Evolutionary conservation across 2,329 filamentous ascomycete species (phyloP), one percentile per base, ranked within the genome.

Genomic region (Botrytis aclada): DNA sequence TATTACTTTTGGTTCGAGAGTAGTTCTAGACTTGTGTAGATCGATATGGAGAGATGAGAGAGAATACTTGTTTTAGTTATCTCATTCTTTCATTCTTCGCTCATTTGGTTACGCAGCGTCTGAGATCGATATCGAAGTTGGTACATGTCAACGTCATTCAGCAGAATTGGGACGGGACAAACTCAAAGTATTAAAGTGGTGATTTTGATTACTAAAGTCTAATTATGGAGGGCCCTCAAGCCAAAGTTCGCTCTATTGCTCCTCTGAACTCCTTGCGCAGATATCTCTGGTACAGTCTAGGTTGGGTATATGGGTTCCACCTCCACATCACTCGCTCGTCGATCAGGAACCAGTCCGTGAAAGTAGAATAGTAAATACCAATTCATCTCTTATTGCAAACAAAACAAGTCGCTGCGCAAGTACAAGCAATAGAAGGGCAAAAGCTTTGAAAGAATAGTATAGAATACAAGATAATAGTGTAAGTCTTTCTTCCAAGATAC

Each of bases 381-480:
- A 61, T 41, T 4, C 51, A 47, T 25, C 41, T 25, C 22, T 60
- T 29, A 56, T 32, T 45, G 51, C 70, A 67, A 67, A 67, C 51
- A 69, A 72, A 72, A 69, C 45, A 67, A 51, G n/a, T 61, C 54
- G 70, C 70, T 60, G 63, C 37, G 70, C 70, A 72, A 18, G 54
- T 56, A 72, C 51, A 72, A 72, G 63, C 63, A 69, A 60, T 67
- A 51, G 70, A 47, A 51, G 51, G 43, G 54, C 51, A 67, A 51
- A 69, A 51, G 32, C 63, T 61, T 69, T 56, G 51, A 56, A 67
- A 72, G 70, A 69, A 69, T 69, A 69, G 32, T 66, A 69, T 69
- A 69, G 51, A 67, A 67, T 67, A 72, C 63, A 67, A 60, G 66
- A 41, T 60, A 67, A 72, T 60, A 72, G 65, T 72, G 56, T 72